Percentiles rank a stretch among this genome's conserved stretches.
Evolutionary conservation across 352 stramenopile genomes (phyloP).

Genomic region (Phytophthora idaei): DNA sequence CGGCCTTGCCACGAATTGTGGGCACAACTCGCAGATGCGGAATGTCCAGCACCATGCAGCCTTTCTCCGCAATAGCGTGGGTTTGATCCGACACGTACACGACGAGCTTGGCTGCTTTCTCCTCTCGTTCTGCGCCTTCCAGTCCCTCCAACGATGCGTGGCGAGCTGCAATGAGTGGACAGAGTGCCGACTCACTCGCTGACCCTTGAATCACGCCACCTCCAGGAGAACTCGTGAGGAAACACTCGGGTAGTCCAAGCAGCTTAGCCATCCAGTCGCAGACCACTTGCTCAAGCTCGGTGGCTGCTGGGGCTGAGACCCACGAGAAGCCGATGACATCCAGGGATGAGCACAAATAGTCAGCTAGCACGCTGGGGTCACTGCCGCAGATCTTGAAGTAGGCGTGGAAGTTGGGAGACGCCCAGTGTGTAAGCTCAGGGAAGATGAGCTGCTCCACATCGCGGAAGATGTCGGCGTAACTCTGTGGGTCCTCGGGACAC

Average conservation of each 20-base stretch:
- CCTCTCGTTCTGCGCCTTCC: conserved; percentile 36
- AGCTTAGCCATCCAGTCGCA: conserved; percentile 75
- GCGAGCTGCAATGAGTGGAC: conserved; percentile 50
- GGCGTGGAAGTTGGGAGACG: conserved; percentile 66
- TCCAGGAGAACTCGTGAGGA: conserved; percentile 55
- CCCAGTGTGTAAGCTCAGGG: conserved; percentile 73
- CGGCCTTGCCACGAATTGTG: conserved; percentile 49
- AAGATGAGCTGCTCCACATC: conserved; percentile 67
- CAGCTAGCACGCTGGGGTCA: conserved; percentile 59
- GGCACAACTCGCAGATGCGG: conserved; percentile 58
- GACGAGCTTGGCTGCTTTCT: conserved; percentile 50
- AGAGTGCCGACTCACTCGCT: conserved; percentile 64
- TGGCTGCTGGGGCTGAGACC: conserved; percentile 60
- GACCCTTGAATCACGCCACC: conserved; percentile 75
- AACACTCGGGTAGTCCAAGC: conserved; percentile 56
- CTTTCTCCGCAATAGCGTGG: conserved; percentile 70
- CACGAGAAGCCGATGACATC: conserved; percentile 73
- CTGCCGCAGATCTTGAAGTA: conserved; percentile 65
- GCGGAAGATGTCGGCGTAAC: conserved; percentile 65
- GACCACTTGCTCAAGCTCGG: conserved; percentile 71
- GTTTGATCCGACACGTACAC: conserved; percentile 78
- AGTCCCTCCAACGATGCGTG: conserved; percentile 44
- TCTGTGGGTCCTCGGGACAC: conserved; percentile 59
- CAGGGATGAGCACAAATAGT: conserved; percentile 58
- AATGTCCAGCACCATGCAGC: conserved; percentile 70